These are phyloP conservation scores for Sporodiniella umbellata DNA, from an alignment of 371 early-diverging fungal genomes.

Conservation along the genomic window DNA sequence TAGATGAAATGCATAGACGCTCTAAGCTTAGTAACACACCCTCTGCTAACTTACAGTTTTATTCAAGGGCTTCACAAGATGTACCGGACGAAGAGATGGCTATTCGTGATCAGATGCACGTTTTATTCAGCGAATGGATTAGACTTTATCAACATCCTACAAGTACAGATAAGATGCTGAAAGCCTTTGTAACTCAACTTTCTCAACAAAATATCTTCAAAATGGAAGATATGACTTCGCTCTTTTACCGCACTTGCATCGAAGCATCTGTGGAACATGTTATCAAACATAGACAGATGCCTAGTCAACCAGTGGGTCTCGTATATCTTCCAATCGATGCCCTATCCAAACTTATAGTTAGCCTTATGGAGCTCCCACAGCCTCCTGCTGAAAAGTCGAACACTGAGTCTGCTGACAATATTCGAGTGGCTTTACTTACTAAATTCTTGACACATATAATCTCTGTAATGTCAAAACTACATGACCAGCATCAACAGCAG, in stretches of 20 bases:
- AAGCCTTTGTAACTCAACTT: conserved; percentile 66
- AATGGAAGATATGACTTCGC: conserved; percentile 69
- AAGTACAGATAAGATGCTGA: conserved; percentile 70
- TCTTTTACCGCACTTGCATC: conserved; percentile 88
- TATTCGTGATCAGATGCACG: conserved; percentile 66
- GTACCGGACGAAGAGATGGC: conserved; percentile 37
- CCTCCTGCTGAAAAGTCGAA: no score
- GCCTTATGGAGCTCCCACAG: conserved; percentile 59
- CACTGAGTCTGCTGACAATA: conserved; percentile 26
- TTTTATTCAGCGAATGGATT: conserved; percentile 87
- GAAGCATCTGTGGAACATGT: conserved; percentile 80
- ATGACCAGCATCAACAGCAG: conserved; percentile 72
- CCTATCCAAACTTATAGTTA: conserved; percentile 74
- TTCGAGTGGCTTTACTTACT: conserved; percentile 58
- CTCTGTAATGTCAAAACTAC: conserved; percentile 77
- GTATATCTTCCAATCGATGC: conserved; percentile 83
- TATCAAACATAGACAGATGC: conserved; percentile 54
- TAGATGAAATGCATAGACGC: conserved; percentile 27
- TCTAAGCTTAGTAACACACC: conserved; percentile 4
- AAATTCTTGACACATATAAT: conserved; percentile 84
- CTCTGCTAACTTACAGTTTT: conserved; percentile 8
- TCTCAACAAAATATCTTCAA: conserved; percentile 77
- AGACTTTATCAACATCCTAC: conserved; percentile 78
- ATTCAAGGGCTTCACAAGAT: conserved; percentile 6
- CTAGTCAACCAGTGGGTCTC: conserved; percentile 41